Evolutionary conservation across 1,284 basidiomycete species (phyloP).

Genomic region (Cutaneotrichosporon mucoides): DNA sequence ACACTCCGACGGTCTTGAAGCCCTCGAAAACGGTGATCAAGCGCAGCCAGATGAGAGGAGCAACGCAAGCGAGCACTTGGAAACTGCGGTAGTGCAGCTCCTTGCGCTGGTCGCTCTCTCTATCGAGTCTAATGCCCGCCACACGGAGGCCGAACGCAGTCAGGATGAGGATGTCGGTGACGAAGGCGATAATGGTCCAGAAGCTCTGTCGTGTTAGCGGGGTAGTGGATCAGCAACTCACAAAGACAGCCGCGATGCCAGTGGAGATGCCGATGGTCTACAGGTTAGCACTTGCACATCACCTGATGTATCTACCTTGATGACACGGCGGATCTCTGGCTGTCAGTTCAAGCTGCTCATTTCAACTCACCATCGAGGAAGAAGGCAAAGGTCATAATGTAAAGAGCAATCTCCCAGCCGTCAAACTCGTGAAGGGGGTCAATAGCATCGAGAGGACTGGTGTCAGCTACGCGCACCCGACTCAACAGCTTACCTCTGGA

Average conservation of each 20-base stretch:
- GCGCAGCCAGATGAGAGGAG: slow-evolving; percentile 86
- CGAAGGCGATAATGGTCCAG: slow-evolving; percentile 68
- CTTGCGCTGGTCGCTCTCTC: slow-evolving; percentile 45
- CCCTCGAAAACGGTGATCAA: slow-evolving; percentile 50
- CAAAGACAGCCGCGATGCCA: slow-evolving; percentile 40
- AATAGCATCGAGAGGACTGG: slow-evolving; percentile 33
- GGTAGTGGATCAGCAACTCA: slow-evolving; percentile 14
- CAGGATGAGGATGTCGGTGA: slow-evolving; percentile 67
- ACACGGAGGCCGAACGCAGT: slow-evolving; percentile 71
- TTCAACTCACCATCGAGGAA: slow-evolving; percentile 71
- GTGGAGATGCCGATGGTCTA: slow-evolving; percentile 13
- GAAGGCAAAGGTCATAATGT: slow-evolving; percentile 70
- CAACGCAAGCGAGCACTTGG: slow-evolving; percentile 77
- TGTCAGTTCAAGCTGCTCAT: too few relatives aligned
- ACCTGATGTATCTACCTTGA: slow-evolving; percentile 50
- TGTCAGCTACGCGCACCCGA: background rate
- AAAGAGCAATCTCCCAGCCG: slow-evolving; percentile 70
- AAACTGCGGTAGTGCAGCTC: slow-evolving; percentile 66
- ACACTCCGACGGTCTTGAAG: slow-evolving; percentile 58
- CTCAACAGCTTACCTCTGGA: slow-evolving; percentile 47
- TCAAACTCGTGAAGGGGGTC: slow-evolving; percentile 56
- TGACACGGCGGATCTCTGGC: slow-evolving; percentile 52
- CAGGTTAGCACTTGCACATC: too few relatives aligned
- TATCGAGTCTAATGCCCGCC: slow-evolving; percentile 56
- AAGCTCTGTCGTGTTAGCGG: slow-evolving; percentile 50